A percentile compares a stretch with the other conserved stretches of the same genome.
phyloP scores from a whole-genome alignment of 495 filamentous ascomycete species.

The Xylaria intraflava region DNA sequence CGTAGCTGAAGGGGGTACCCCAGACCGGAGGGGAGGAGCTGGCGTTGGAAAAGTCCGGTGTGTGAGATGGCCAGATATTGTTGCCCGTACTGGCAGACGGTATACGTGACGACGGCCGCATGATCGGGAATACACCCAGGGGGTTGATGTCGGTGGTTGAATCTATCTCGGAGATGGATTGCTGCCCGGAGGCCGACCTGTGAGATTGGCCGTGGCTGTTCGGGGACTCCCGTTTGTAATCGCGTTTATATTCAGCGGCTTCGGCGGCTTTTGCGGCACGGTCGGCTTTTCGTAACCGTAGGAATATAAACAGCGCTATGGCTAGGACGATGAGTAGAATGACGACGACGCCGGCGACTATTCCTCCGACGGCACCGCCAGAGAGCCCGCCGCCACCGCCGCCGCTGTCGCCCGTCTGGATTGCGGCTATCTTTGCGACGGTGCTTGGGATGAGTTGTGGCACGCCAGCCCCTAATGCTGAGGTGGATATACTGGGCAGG shows the following conservation, averaged over 20 bases:
- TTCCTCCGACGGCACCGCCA: conserved; percentile 33
- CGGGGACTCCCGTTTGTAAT: conserved; percentile 27
- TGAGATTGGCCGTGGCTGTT: conserved; percentile 20
- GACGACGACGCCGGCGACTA: conserved; percentile 37
- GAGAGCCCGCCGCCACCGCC: conserved; percentile 22
- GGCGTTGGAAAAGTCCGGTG: conserved; percentile 17
- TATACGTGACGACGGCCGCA: background rate
- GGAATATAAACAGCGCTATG: conserved; percentile 33
- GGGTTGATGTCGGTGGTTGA: conserved; percentile 13
- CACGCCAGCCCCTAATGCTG: conserved; percentile 8
- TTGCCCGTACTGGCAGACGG: conserved; percentile 15
- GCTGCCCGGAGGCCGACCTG: conserved; percentile 17
- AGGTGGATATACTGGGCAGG: conserved; percentile 12
- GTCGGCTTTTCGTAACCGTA: conserved; percentile 30
- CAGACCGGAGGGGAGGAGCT: conserved; percentile 16
- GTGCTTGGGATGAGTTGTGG: conserved; percentile 34
- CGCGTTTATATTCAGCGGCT: conserved; percentile 26
- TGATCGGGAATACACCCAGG: background rate
- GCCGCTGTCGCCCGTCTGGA: conserved; percentile 12
- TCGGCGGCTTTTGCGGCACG: conserved; percentile 18
- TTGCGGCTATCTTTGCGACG: conserved; percentile 31
- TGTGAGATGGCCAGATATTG: conserved; percentile 18
- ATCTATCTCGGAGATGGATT: conserved; percentile 21
- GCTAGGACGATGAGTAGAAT: conserved; percentile 31
- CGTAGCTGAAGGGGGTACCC: conserved; percentile 4